Evolutionary conservation across 225 moss, liverwort and hornwort genomes (phyloP).

Genomic region (Rhytidiadelphus loreus): DNA sequence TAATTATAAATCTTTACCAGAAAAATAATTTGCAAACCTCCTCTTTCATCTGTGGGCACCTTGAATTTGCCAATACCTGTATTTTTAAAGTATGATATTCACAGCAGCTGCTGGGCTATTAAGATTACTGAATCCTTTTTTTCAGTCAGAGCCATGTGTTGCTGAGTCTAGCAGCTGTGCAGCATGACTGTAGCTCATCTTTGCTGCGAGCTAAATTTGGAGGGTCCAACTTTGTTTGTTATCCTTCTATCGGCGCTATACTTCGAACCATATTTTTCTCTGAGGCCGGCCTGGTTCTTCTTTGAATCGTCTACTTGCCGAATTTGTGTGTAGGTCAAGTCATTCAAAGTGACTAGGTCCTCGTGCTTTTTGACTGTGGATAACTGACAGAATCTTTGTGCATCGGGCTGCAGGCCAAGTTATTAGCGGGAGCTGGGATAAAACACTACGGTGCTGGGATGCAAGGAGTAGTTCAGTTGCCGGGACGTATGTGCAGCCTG

Average conservation of each 20-base stretch:
- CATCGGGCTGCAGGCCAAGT: slow-evolving; percentile 55
- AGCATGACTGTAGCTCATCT: background rate
- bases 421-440: slow-evolving; percentile 89
- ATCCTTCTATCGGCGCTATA: background rate
- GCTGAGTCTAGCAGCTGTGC: background rate
- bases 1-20: background rate
- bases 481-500: slow-evolving; percentile 56
- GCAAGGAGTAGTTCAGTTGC: slow-evolving; percentile 46
- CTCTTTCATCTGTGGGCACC: background rate
- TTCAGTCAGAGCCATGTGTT: background rate
- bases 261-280: background rate
- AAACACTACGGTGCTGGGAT: slow-evolving; percentile 90
- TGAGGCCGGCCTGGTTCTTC: background rate
- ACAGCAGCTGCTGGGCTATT: background rate
- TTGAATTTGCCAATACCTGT: background rate
- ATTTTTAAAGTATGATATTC: background rate
- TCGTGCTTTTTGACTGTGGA: background rate
- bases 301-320: background rate
- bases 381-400: background rate
- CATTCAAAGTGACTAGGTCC: background rate
- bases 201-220: background rate
- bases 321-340: background rate
- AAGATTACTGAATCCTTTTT: background rate
- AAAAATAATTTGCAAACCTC: background rate
- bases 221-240: background rate